phyloP scores from a whole-genome alignment of 23 red algal species.

The Gracilaria vermiculophylla region DNA sequence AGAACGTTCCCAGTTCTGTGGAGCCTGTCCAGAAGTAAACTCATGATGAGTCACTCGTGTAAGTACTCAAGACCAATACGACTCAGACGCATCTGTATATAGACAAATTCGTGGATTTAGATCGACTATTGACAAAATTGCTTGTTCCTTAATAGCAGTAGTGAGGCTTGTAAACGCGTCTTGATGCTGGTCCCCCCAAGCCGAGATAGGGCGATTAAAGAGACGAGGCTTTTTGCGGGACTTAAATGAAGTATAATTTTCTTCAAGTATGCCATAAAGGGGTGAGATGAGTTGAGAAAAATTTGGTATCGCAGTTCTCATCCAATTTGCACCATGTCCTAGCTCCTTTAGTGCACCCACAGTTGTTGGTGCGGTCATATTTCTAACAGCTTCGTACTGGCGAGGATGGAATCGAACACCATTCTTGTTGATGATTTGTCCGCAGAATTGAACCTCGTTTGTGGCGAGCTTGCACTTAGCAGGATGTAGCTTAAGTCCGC shows the following conservation, averaged over 20 bases:
- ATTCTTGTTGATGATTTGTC: not conserved
- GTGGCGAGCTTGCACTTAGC: not conserved
- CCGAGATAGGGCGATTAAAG: too few relatives aligned
- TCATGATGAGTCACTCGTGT: not conserved
- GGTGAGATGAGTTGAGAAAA: not conserved
- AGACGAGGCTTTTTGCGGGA: too few relatives aligned
- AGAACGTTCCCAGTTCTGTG: not conserved
- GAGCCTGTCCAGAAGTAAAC: not conserved
- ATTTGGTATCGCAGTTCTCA: constrained; percentile 6
- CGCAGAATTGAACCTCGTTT: constrained; percentile 23
- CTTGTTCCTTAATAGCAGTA: too few relatives aligned
- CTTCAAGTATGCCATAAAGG: not conserved
- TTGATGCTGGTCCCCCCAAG: too few relatives aligned
- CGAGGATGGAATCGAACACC: constrained; percentile 1
- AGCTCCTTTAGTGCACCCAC: constrained; percentile 21
- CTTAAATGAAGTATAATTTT: too few relatives aligned
- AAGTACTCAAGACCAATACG: too few relatives aligned
- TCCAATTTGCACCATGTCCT: constrained; percentile 29
- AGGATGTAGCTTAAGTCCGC: constrained; percentile 5
- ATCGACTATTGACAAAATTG: too few relatives aligned
- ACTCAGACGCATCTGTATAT: too few relatives aligned
- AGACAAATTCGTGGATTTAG: too few relatives aligned
- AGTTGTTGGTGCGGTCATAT: not conserved
- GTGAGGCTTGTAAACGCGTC: too few relatives aligned
- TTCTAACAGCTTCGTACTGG: not conserved